Base-by-base conservation (phyloP, 73 alveolate genomes). In the Paramecium bursaria region DNA sequence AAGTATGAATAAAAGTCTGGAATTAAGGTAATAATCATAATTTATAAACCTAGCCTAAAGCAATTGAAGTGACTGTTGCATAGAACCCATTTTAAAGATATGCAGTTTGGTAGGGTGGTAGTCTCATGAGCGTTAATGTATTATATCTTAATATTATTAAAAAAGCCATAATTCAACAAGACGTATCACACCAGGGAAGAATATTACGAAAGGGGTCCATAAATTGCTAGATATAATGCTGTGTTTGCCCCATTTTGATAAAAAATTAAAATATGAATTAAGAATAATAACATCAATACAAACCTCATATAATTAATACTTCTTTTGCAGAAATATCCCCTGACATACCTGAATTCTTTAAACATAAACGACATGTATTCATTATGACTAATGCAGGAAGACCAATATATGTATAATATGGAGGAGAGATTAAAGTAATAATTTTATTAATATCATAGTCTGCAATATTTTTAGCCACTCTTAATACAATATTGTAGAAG, bases 81-180 rank as follows among this genome's bases (percentile, higher is more conserved):
- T 79, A 93, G 73, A 87, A 87, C 67, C 88, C 95, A 86, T 95
- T 93, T 46, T 88, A 95, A 75, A 82, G 97, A 60, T 93, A 87
- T 74, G 98, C 98, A 46, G 99, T 95, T 26, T 96, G 99, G 99
- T 90, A 92, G 39, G 99, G 99, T 26, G 99, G 98, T 25, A 85
- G 96, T 46, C 86, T 92, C 51, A 86, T 96, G 53, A 95, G 95
- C 26, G 67, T 85, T 25, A 47, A 74, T 14, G 96, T 79, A 79
- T 21, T 57, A 3, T 9, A 9, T 46, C 3, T 30, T n/a, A 9
- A 17, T 2, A 47, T 21, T 25, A 48, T 29, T 19, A 17, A 0
- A 29, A 7, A 73, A 85, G 75, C 87, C 91, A 10, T 74, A 90
- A 57, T 96, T 96, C 85, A 76, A 73, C 11, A 79, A 87, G 26